Evolutionary conservation across 305 asterid species (phyloP).

Genomic region (Lippia alba): DNA sequence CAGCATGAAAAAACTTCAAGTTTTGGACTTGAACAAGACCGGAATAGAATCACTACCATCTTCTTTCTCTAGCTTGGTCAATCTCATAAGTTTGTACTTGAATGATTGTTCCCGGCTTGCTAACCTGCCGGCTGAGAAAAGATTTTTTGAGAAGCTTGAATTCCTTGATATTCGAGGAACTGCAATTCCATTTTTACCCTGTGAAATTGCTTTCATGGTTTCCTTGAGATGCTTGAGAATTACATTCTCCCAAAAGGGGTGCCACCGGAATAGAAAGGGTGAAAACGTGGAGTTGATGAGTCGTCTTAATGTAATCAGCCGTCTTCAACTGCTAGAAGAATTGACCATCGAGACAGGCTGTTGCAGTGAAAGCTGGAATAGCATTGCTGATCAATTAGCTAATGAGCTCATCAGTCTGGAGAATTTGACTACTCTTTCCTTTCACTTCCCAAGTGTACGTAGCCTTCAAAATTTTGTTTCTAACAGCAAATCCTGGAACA

Average conservation of each 20-base stretch:
- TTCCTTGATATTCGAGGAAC: slow-evolving; percentile 38
- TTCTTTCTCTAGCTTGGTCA: slow-evolving; percentile 27
- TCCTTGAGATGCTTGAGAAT: slow-evolving; percentile 32
- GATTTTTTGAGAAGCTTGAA: slow-evolving; percentile 20
- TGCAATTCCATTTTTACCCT: slow-evolving; percentile 11
- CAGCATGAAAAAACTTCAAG: slow-evolving; percentile 25
- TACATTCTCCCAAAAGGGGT: slow-evolving; percentile 15
- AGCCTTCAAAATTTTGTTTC: slow-evolving; percentile 3
- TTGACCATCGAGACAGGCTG: slow-evolving; percentile 24
- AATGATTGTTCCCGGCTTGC: slow-evolving; percentile 29
- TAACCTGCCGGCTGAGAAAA: slow-evolving; percentile 12
- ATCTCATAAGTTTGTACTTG: slow-evolving; percentile 28
- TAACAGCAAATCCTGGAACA: neutral
- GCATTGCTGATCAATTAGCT: neutral
- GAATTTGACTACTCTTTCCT: slow-evolving; percentile 27
- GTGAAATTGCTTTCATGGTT: slow-evolving; percentile 9
- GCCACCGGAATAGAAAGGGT: neutral
- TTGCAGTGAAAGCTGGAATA: slow-evolving; percentile 11
- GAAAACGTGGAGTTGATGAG: neutral
- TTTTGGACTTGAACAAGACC: slow-evolving; percentile 33
- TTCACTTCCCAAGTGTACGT: slow-evolving; percentile 33
- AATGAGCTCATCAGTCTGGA: slow-evolving; percentile 16
- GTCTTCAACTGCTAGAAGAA: slow-evolving; percentile 29
- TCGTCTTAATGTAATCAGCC: neutral
- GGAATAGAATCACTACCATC: slow-evolving; percentile 18